Evolutionary conservation across 129 eudicot genomes (phyloP), one percentile per base, ranked within the genome.

Genomic region (Flaveria ramosissima): DNA sequence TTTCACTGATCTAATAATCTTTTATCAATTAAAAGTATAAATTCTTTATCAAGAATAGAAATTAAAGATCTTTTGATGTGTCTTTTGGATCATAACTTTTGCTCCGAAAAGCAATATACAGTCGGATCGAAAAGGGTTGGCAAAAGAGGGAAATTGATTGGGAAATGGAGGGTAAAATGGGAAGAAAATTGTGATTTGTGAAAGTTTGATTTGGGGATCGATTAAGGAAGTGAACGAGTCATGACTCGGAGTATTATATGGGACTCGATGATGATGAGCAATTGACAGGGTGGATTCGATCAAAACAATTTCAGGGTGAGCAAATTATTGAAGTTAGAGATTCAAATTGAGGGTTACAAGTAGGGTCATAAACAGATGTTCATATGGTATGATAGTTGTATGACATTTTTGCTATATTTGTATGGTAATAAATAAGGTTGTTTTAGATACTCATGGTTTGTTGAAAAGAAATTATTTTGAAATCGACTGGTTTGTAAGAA

Each of bases 221-320:
- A 77, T 77, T 20, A 77, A 53, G 75, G 61, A 68, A 21, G 70
- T 60, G 55, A 71, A 60, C 65, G 77, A 70, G 72, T 60, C 24
- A 30, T 1, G 76, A 59, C 71, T 78, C 73, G 20, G n/a, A 36
- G 79, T 2, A 62, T 27, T 1, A 70, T 19, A 15, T 50, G 77
- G 71, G 71, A 51, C 73, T 41, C 39, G 71, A 62, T n/a, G n/a
- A n/a, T n/a, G n/a, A n/a, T n/a, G n/a, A n/a, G n/a, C n/a, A n/a
- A n/a, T 2, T 75, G 50, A 62, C 71, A 62, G 79, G n/a, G 17
- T 56, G 79, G 79, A 75, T 62, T 36, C 16, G 45, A 32, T 36
- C 9, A 27, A 27, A 30, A 51, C 2, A 15, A 4, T 10, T 41
- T 11, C 19, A 30, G 5, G 36, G 36, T 30, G 36, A 30, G 36